Conservation (phyloP, 176 grass and related monocot genomes). For the Phoenix dactylifera region DNA sequence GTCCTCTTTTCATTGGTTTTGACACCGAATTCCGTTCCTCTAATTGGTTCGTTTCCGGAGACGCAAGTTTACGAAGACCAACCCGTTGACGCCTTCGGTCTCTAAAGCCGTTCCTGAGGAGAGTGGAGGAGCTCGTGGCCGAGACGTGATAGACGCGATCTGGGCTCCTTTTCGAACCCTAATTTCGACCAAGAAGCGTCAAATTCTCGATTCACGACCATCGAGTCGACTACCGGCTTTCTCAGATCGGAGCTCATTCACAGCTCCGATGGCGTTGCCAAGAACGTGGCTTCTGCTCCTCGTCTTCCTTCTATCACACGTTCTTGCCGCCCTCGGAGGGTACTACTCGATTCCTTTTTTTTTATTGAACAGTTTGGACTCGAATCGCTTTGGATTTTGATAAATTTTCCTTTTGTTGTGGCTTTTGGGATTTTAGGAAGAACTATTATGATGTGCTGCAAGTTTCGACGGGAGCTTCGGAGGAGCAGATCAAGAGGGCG, state of each 20-base stretch:
- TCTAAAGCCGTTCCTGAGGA: not conserved
- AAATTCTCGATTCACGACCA: not conserved
- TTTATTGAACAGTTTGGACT: not conserved
- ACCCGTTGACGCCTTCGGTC: not conserved
- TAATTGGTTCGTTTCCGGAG: constrained; percentile 25
- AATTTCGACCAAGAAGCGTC: not conserved
- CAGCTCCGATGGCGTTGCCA: constrained; percentile 26
- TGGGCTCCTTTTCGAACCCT: not conserved
- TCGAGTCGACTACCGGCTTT: not conserved
- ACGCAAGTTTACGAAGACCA: not conserved
- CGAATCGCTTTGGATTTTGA: not conserved
- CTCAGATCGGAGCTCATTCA: not conserved
- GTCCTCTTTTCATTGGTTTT: constrained; percentile 4
- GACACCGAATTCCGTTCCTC: constrained; percentile 18
- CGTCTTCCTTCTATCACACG: constrained; percentile 16
- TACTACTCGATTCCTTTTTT: constrained; percentile 1
- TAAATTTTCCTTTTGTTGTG: constrained; percentile 1
- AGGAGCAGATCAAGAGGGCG: constrained; percentile 97
- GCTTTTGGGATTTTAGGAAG: constrained; percentile 37
- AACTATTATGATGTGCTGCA: constrained; percentile 92
- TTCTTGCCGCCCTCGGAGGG: constrained; percentile 23
- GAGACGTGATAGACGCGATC: not conserved
- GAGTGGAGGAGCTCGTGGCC: not conserved
- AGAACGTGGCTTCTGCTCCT: constrained; percentile 31
- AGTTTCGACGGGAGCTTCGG: constrained; percentile 81